Percentiles rank a stretch among this genome's conserved stretches.
Evolutionary conservation across 2,329 filamentous ascomycete genomes (phyloP).

Genomic region (Trichoderma hamatum): DNA sequence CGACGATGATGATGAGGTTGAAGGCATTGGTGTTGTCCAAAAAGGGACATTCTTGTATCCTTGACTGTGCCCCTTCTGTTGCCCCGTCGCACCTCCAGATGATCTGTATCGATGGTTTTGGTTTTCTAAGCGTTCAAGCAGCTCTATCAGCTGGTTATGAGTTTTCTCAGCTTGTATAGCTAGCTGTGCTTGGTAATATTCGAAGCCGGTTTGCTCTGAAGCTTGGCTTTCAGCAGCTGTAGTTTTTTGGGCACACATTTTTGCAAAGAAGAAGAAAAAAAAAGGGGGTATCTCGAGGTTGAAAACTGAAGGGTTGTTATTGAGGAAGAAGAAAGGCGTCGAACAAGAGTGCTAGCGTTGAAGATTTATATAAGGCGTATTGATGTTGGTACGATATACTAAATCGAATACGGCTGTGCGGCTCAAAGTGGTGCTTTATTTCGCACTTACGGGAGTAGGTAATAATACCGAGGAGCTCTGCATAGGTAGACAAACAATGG

Average conservation of each 20-base stretch:
- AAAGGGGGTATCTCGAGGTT: not conserved
- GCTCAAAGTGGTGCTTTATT: not conserved
- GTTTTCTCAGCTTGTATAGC: slow-evolving; percentile 2
- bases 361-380: not conserved
- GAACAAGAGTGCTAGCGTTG: not conserved
- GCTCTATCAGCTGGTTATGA: not conserved
- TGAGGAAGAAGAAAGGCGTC: not conserved
- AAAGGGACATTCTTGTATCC: not conserved
- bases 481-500: not conserved
- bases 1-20: not conserved
- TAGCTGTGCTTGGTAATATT: not conserved
- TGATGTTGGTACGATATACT: not conserved
- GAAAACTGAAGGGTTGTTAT: not conserved
- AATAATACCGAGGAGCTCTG: not conserved
- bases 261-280: no score
- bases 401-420: not conserved
- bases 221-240: not conserved
- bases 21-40: not conserved
- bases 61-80: not conserved
- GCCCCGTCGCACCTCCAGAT: not conserved
- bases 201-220: not conserved
- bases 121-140: not conserved
- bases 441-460: not conserved
- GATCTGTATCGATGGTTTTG: not conserved
- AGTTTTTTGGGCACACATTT: slow-evolving; percentile 2